phyloP scores from a whole-genome alignment of 2,329 filamentous ascomycete species.

The Aspergillus vadensis region DNA sequence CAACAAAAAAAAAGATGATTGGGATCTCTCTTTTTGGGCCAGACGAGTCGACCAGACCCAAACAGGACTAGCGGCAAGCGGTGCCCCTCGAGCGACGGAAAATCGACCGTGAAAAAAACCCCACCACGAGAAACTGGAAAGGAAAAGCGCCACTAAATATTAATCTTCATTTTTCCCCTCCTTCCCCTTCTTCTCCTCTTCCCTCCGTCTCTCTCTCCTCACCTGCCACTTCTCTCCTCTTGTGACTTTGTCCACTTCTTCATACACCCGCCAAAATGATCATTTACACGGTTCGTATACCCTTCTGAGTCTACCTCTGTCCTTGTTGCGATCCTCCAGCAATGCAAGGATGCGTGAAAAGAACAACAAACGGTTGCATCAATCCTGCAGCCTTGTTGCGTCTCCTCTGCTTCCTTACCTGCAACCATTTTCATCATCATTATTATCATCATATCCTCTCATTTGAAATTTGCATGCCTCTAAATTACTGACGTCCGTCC shows the following conservation, averaged over 20 bases:
- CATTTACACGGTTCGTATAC: constrained; percentile 64
- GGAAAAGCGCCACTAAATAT: constrained; percentile 27
- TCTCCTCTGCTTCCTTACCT: background rate
- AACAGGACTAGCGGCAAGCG: constrained; percentile 16
- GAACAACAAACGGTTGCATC: background rate
- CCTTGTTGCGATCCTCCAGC: constrained; percentile 3
- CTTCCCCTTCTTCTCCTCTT: constrained; percentile 32
- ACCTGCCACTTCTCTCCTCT: constrained; percentile 30
- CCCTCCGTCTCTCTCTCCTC: constrained; percentile 23
- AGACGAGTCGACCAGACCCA: constrained; percentile 15
- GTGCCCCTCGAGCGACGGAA: constrained; percentile 18
- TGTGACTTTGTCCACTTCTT: constrained; percentile 18
- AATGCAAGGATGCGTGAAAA: background rate
- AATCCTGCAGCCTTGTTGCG: background rate
- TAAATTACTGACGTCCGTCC: constrained; percentile 12
- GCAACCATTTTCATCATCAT: background rate
- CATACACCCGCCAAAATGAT: constrained; percentile 63
- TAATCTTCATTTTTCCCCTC: constrained; percentile 33
- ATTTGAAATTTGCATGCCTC: too few species aligned
- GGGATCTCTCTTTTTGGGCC: constrained; percentile 1
- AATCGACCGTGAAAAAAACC: constrained; percentile 19
- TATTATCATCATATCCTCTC: background rate
- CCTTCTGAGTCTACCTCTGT: background rate
- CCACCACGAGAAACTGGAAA: constrained; percentile 22
- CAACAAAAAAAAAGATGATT: background rate